Evolutionary conservation across 768 basidiomycete genomes (phyloP), one percentile per base, ranked within the genome.

Genomic region (Pilatotrama ljubarskyi): DNA sequence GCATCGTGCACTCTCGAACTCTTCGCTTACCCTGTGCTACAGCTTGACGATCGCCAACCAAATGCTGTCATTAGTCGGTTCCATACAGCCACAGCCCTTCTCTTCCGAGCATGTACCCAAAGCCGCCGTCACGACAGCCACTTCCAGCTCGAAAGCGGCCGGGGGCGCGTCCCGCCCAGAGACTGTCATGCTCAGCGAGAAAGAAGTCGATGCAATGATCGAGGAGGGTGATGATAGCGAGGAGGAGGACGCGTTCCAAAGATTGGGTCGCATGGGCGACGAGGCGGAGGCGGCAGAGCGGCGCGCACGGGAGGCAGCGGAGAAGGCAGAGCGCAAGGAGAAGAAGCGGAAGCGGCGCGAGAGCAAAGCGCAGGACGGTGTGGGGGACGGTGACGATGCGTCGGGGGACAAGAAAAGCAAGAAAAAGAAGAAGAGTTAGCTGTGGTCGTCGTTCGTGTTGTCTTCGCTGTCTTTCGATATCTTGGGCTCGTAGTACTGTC

Each of bases 11-110:
- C n/a, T n/a, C n/a, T n/a, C n/a, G n/a, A n/a, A 20, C 9, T 35
- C 43, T 44, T 32, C 29, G 20, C 55, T 25, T 11, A 32, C 29
- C 6, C 51, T 26, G 13, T 25, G 13, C 38, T 58, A 50, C 68
- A 97, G 95, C 24, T 72, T 95, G 59, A 94, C 88, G 14, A 84
- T 95, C 35, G 93, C 93, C 32, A 95, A 97, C 68, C 90, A 95
- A 69, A 95, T 96, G 93, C 76, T 97, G 18, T 95, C 93, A 2
- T 75, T 97, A 13, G 80, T 91, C 29, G 94, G 94, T 9, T 94
- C 93, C 3, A 77, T 95, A 59, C 90, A 91, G 66, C 71, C 75
- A 4, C 85, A 92, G 66, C 90, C 90, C 1, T 90, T 92, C 72
- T 86, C 87, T 5, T 79, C 82, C 1, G 76, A 76, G 44, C 88